A percentile compares a stretch with the other conserved stretches of the same genome.
phyloP scores from a whole-genome alignment of 768 basidiomycete genomes.

The Suillus occidentalis region DNA sequence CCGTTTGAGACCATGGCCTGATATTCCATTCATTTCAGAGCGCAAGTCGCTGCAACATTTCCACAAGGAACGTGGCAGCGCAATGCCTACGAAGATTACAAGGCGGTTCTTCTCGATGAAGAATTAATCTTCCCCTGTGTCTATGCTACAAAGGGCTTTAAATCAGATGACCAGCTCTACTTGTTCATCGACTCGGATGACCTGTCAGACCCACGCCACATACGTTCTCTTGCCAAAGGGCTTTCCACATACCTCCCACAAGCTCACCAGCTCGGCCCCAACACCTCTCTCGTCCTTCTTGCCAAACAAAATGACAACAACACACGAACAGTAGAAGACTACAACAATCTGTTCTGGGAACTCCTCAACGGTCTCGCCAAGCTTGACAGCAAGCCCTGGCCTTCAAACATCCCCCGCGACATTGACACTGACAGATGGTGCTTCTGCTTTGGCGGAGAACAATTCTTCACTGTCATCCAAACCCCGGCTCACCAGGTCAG shows the following conservation, averaged over 20 bases:
- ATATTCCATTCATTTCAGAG: slow-evolving; percentile 9
- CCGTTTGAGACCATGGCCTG: not conserved
- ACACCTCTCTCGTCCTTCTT: slow-evolving; percentile 21
- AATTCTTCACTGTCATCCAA: slow-evolving; percentile 22
- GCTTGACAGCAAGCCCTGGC: slow-evolving; percentile 19
- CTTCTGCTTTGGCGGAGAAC: slow-evolving; percentile 22
- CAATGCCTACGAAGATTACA: slow-evolving; percentile 20
- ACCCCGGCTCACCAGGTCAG: slow-evolving; percentile 24
- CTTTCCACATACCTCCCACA: slow-evolving; percentile 17
- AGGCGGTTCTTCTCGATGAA: slow-evolving; percentile 21
- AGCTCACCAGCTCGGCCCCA: slow-evolving; percentile 19
- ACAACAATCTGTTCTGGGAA: slow-evolving; percentile 20
- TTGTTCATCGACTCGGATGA: slow-evolving; percentile 25
- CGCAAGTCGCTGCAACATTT: slow-evolving; percentile 16
- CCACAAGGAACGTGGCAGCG: slow-evolving; percentile 19
- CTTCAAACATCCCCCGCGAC: slow-evolving; percentile 16
- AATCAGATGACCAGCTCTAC: slow-evolving; percentile 21
- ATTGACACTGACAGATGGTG: slow-evolving; percentile 24
- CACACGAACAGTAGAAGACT: slow-evolving; percentile 18
- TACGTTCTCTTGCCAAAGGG: slow-evolving; percentile 18
- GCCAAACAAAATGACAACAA: slow-evolving; percentile 14
- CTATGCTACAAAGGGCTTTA: slow-evolving; percentile 24
- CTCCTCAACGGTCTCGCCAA: slow-evolving; percentile 21
- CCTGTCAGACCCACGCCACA: slow-evolving; percentile 21
- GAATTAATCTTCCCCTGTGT: slow-evolving; percentile 23